Evolutionary conservation across 1,139 yeast species (phyloP).

Genomic region (Lodderomyces theae): DNA sequence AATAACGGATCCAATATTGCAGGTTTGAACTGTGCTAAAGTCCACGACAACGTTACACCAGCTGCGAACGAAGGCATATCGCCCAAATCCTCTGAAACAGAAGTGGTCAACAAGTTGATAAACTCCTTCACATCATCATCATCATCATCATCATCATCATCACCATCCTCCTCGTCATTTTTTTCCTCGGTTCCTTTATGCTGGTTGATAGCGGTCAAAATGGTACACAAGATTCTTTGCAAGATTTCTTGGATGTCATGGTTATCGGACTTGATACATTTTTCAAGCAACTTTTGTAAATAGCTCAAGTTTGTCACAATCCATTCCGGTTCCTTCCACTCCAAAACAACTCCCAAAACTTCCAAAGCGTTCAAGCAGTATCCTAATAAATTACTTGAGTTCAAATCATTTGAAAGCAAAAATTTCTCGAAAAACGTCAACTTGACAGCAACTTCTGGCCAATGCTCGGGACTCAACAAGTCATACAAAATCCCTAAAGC

Average conservation of each 20-base stretch:
- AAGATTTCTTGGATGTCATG: constrained; percentile 80
- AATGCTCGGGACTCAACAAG: constrained; percentile 65
- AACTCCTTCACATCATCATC: constrained; percentile 64
- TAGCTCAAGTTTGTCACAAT: constrained; percentile 65
- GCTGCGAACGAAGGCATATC: constrained; percentile 85
- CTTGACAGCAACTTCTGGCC: constrained; percentile 88
- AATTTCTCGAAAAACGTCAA: constrained; percentile 84
- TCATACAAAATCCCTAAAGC: constrained; percentile 75
- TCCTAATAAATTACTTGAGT: constrained; percentile 58
- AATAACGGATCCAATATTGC: constrained; percentile 69
- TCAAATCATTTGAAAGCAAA: constrained; percentile 72
- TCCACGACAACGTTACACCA: constrained; percentile 85
- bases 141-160: constrained; percentile 43
- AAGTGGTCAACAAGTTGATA: constrained; percentile 56
- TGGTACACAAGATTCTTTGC: constrained; percentile 67
- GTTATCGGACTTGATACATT: constrained; percentile 78
- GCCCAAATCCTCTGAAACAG: constrained; percentile 80
- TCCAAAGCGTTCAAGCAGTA: constrained; percentile 88
- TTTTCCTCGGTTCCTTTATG: constrained; percentile 44
- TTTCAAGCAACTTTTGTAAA: constrained; percentile 73
- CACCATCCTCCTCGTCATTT: constrained; percentile 55
- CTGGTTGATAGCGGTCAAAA: constrained; percentile 60
- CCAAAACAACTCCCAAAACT: constrained; percentile 81
- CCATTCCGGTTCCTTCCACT: constrained; percentile 76
- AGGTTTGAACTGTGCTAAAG: constrained; percentile 73